These are phyloP conservation scores for Alternaria brassicae DNA, from an alignment of 2,329 filamentous ascomycete genomes.

Conservation along the genomic window DNA sequence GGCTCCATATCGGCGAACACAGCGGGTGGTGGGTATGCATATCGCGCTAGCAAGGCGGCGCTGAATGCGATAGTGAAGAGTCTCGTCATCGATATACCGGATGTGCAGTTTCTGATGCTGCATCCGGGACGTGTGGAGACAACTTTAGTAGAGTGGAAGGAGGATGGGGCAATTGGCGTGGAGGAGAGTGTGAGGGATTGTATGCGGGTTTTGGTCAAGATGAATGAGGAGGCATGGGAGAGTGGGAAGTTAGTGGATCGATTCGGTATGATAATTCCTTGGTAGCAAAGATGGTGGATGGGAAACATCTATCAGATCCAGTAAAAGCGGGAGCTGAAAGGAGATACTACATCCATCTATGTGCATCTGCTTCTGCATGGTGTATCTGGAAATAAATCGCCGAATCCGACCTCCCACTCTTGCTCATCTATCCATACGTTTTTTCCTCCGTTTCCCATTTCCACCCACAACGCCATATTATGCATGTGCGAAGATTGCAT, in stretches of 20 bases:
- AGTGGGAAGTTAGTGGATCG: constrained; percentile 55
- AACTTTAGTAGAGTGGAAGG: constrained; percentile 52
- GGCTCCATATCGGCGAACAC: constrained; percentile 52
- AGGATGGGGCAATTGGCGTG: constrained; percentile 54
- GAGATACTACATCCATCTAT: neutral
- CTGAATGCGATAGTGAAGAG: constrained; percentile 56
- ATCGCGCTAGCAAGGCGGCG: constrained; percentile 57
- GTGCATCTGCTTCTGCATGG: neutral
- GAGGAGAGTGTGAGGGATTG: constrained; percentile 53
- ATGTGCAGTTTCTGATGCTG: constrained; percentile 52
- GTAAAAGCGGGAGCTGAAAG: neutral
- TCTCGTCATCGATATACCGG: constrained; percentile 54
- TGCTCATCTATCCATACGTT: neutral
- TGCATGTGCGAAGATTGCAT: neutral
- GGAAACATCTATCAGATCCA: neutral
- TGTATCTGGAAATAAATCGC: neutral
- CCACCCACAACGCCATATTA: neutral
- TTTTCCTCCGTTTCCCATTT: neutral
- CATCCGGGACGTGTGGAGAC: constrained; percentile 58
- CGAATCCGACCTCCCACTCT: neutral
- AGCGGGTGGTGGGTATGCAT: constrained; percentile 55
- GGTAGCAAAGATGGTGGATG: constrained; percentile 39
- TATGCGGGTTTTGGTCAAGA: constrained; percentile 47
- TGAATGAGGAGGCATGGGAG: constrained; percentile 29
- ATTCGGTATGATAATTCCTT: constrained; percentile 53